These are phyloP conservation scores for Vanilla planifolia DNA, from an alignment of 106 monocot species.

Conservation along the genomic window DNA sequence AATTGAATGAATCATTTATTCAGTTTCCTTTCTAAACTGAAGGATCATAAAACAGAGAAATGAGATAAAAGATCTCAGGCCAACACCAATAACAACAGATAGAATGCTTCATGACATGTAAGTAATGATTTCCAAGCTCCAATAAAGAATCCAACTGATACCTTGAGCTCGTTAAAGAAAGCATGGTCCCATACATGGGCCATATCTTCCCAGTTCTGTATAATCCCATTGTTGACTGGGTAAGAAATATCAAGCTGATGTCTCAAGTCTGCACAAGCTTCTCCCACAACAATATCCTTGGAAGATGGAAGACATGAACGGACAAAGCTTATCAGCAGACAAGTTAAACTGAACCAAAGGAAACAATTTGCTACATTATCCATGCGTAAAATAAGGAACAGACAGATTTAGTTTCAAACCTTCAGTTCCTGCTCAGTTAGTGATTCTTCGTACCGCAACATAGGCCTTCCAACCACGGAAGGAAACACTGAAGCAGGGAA, in stretches of 20 bases:
- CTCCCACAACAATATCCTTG: slow-evolving; percentile 92
- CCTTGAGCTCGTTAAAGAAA: slow-evolving; percentile 85
- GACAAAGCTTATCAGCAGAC: background rate
- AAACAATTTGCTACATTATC: background rate
- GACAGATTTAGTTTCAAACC: slow-evolving; percentile 24
- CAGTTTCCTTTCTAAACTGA: background rate
- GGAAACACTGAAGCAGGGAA: slow-evolving; percentile 96
- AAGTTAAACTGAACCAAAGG: background rate
- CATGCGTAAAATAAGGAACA: background rate
- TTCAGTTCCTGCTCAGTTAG: slow-evolving; percentile 81
- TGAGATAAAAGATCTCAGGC: slow-evolving; percentile 1
- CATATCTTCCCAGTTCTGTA: slow-evolving; percentile 99
- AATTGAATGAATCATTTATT: background rate
- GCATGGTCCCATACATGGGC: slow-evolving; percentile 94
- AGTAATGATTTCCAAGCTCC: background rate
- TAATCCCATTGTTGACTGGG: slow-evolving; percentile 94
- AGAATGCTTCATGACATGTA: background rate
- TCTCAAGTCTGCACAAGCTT: slow-evolving; percentile 65
- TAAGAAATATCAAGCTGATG: slow-evolving; percentile 90
- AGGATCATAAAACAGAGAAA: slow-evolving; percentile 1
- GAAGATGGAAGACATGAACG: background rate
- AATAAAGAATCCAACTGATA: slow-evolving; percentile 14
- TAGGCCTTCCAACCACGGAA: slow-evolving; percentile 83
- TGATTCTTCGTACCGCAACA: slow-evolving; percentile 96
- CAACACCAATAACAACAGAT: background rate